These are phyloP conservation scores for Chrysoporthe puriensis DNA, from an alignment of 2,329 filamentous ascomycete species.

Conservation along the genomic window DNA sequence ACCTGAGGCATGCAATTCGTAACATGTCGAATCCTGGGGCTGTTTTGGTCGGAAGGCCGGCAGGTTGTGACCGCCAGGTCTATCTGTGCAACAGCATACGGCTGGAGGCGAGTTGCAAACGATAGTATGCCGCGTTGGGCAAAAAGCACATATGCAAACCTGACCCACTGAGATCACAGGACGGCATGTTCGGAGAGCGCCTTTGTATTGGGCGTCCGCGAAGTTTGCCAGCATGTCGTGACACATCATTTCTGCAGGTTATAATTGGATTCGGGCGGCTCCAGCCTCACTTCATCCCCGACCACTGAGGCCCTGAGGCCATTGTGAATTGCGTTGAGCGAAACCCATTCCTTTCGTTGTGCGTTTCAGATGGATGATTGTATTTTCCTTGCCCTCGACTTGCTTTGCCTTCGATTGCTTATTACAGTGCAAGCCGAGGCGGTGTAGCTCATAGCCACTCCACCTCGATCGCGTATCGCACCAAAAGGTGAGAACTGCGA, in stretches of 20 bases:
- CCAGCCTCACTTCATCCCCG: constrained; percentile 1
- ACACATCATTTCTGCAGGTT: constrained; percentile 2
- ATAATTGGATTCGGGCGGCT: not conserved
- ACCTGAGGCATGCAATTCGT: constrained; percentile 2
- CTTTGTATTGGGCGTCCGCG: not conserved
- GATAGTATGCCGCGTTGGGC: constrained; percentile 8
- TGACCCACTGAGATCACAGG: not conserved
- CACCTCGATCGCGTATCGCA: constrained; percentile 11
- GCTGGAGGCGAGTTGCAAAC: constrained; percentile 13
- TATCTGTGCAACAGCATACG: not conserved
- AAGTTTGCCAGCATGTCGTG: not conserved
- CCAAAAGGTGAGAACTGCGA: constrained; percentile 10
- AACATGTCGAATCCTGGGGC: not conserved
- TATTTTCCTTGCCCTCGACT: not conserved
- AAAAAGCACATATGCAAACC: not conserved
- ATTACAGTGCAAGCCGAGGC: not conserved
- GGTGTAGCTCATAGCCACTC: constrained; percentile 11
- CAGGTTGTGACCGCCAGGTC: not conserved
- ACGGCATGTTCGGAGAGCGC: not conserved
- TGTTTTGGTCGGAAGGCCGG: not conserved
- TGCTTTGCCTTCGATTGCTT: constrained; percentile 6
- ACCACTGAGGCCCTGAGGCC: not conserved
- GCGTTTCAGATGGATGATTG: not conserved
- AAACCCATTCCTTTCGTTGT: no score
- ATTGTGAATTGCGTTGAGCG: not conserved